Evolutionary conservation across 108 stramenopile genomes (phyloP), one percentile per base, ranked within the genome.

Genomic region (Parmales sp.): DNA sequence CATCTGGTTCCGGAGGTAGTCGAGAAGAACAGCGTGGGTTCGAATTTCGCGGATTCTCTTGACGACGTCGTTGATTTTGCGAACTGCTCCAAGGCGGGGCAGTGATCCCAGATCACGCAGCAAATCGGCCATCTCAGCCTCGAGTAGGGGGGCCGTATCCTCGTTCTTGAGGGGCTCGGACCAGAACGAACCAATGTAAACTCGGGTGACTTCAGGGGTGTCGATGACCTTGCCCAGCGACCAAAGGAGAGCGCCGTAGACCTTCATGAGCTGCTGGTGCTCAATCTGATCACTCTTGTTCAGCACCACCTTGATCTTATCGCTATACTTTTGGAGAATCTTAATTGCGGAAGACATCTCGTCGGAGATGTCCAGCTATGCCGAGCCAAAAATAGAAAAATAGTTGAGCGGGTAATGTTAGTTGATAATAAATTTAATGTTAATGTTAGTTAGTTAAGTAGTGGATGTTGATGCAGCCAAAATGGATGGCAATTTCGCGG

Each of bases 241-340:
- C 96, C 96, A 98, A 92, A 95, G 91, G 7, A 98, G 76, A 0
- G 96, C 93, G 1, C 96, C 96, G 70, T 98, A 95, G n/a, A 95
- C 93, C 38, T 90, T 86, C 90, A 96, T 91, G 36, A 96, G 81
- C 74, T 93, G 80, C 70, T 90, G 84, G 22, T 80, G 72, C 37
- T 86, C 86, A 20, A 98, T 81, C 37, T 74, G 80, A 72, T 98
- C 96, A 6, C 94, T 90, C 74, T 98, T 98, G 85, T 98, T 98
- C 50, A 98, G 76, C 1, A 97, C 88, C 36, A 94, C 81, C n/a
- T 94, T 83, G 43, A 93, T 76, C 76, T 97, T 97, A 67, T 97
- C 94, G 37, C 88, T 71, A 75, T 95, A 90, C 9, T 88, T 86
- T 48, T 80, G 83, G 39, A 97, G 77, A 0, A 87, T 76, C 51